A percentile compares a stretch with the other conserved stretches of the same genome.
phyloP scores from a whole-genome alignment of 176 grass and related monocot species.

The Miscanthus lutarioriparius region DNA sequence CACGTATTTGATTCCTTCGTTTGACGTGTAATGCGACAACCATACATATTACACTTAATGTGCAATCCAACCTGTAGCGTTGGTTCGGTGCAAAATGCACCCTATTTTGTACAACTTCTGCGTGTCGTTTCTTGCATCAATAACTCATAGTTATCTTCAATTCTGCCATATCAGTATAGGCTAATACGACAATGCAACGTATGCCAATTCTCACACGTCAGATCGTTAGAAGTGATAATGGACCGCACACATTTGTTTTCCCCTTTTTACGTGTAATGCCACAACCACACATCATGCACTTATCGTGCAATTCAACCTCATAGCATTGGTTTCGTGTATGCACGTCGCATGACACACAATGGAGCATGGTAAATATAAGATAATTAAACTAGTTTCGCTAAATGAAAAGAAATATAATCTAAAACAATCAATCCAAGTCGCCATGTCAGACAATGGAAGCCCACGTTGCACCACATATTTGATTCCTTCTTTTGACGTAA shows the following conservation, averaged over 20 bases:
- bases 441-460: background rate
- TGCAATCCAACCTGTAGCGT: background rate
- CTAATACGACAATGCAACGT: background rate
- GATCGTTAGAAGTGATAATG: background rate
- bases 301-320: background rate
- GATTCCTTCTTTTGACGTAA: background rate
- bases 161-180: background rate
- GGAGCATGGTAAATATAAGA: background rate
- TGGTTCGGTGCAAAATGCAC: background rate
- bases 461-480: background rate
- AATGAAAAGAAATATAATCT: background rate
- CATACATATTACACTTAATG: background rate
- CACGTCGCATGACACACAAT: background rate
- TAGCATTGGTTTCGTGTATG: too few species aligned
- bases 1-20: background rate
- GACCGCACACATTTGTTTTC: background rate
- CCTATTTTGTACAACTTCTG: background rate
- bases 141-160: background rate
- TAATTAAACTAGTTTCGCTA: background rate
- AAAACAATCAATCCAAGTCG: too few species aligned
- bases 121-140: background rate
- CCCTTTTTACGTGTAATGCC: background rate
- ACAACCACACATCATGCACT: background rate
- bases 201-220: background rate
- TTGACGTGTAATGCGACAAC: background rate